Evolutionary conservation across 2,329 filamentous ascomycete genomes (phyloP).

Genomic region (Endocalyx cinctus): DNA sequence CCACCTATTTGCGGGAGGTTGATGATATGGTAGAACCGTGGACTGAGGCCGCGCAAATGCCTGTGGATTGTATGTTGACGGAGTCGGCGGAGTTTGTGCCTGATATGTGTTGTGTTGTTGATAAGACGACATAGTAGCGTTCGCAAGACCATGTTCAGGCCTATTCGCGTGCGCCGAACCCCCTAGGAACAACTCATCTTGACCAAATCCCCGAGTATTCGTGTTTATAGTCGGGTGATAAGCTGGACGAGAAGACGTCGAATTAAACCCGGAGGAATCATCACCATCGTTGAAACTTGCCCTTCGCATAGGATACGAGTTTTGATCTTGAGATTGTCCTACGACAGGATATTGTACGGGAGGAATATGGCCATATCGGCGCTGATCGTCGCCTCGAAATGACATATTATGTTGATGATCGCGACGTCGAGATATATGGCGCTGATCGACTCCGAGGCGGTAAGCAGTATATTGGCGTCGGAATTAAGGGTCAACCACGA

Average conservation of each 20-base stretch:
- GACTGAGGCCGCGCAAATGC: conserved; percentile 55
- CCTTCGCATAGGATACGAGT: conserved; percentile 44
- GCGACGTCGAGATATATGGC: too few relatives aligned
- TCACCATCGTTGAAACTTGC: conserved; percentile 75
- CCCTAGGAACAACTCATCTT: conserved; percentile 63
- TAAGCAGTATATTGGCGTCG: too few relatives aligned
- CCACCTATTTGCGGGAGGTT: conserved; percentile 32
- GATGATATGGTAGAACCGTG: conserved; percentile 46
- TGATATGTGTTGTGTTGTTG: conserved; percentile 50
- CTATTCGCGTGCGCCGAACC: conserved; percentile 37
- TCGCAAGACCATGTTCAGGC: conserved; percentile 38
- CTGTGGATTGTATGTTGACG: conserved; percentile 66
- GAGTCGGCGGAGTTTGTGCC: conserved; percentile 39
- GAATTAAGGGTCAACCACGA: too few relatives aligned
- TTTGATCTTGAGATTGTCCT: conserved; percentile 33
- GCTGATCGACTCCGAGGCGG: too few relatives aligned
- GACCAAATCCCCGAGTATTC: conserved; percentile 25
- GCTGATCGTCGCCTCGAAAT: conserved; percentile 58
- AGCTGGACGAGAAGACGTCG: conserved; percentile 23
- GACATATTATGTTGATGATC: conserved; percentile 46
- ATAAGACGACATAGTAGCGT: conserved; percentile 45
- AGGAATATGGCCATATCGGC: conserved; percentile 62
- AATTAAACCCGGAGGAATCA: conserved; percentile 53
- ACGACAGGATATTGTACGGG: conserved; percentile 59
- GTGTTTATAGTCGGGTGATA: conserved; percentile 27